Base-by-base conservation (phyloP, 2,329 filamentous ascomycete species). In the Aspergillus felis region DNA sequence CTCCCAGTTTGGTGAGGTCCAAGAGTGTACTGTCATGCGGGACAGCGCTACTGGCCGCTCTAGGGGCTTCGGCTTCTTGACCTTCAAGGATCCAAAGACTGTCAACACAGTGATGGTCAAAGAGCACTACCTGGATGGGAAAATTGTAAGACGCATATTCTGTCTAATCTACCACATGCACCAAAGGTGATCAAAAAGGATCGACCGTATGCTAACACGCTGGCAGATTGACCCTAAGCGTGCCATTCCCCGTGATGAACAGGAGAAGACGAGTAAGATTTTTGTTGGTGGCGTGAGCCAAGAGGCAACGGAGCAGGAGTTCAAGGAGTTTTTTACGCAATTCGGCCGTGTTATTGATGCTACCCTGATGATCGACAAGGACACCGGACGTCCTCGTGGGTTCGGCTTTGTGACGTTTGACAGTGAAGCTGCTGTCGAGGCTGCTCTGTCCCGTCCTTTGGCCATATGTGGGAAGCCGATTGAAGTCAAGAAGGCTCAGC, bases 61-160 rank as follows among this genome's bases (percentile, higher is more conserved):
- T 29, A 87, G 94, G 76, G 94, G 94, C 25, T 99, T 99, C 68
- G 94, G 94, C 29, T 99, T 99, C 78, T 82, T 99, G 61, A 99
- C 94, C 0, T 99, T 99, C 82, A 95, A 91, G 73, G 94, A 99
- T 71, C 89, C 94, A 50, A 96, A 96, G 79, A 96, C 91, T 3
- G 94, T 99, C 64, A 99, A 99, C 73, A 96, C 92, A 65, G 94
- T 99, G 63, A 99, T 99, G 94, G 94, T 99, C 61, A 99, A 99
- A 78, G 94, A 99, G 74, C 94, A 99, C 75, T 96, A 93, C 67
- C 84, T 99, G 24, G 94, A 99, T 72, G 94, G 94, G 61, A 99
- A 99, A 77, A 97, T 99, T 75, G 94, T 97, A 84, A 81, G 90
- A 58, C 47, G 49, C 56, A 58, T 58, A 64, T 48, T 46, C 24